Evolutionary conservation across 495 filamentous ascomycete genomes (phyloP).

Genomic region (Daldinia loculata): DNA sequence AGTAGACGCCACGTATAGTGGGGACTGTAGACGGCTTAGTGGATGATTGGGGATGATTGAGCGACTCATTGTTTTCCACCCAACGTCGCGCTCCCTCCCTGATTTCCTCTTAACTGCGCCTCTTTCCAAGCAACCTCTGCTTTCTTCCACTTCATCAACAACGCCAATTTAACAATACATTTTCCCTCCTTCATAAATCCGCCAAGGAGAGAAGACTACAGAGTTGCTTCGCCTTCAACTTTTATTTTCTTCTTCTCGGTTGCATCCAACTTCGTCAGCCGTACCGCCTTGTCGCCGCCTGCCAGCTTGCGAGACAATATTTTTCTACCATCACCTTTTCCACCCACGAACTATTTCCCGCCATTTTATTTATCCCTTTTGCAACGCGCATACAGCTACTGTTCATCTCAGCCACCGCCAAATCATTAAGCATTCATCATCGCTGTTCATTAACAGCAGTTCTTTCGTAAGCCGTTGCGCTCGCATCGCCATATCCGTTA

Average conservation of each 20-base stretch:
- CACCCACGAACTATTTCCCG: slow-evolving; percentile 4
- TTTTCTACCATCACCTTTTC: slow-evolving; percentile 14
- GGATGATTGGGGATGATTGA: slow-evolving; percentile 10
- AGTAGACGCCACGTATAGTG: slow-evolving; percentile 20
- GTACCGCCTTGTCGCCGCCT: slow-evolving; percentile 29
- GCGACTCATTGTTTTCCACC: slow-evolving; percentile 36
- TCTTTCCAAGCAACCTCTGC: slow-evolving; percentile 33
- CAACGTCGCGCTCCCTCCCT: slow-evolving; percentile 41
- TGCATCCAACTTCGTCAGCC: slow-evolving; percentile 58
- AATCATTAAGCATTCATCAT: slow-evolving; percentile 6
- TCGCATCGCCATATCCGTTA: slow-evolving; percentile 21
- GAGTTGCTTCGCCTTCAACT: slow-evolving; percentile 7
- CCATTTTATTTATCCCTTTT: background rate
- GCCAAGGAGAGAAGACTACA: slow-evolving; percentile 13
- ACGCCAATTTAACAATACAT: slow-evolving; percentile 21
- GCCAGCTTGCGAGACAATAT: slow-evolving; percentile 19
- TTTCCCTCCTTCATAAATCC: slow-evolving; percentile 27
- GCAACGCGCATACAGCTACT: slow-evolving; percentile 6
- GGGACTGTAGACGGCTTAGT: background rate
- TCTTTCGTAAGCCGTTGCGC: slow-evolving; percentile 8
- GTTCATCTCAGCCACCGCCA: slow-evolving; percentile 1
- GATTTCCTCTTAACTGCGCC: slow-evolving; percentile 33
- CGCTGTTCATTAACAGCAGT: slow-evolving; percentile 11
- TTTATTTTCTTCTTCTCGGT: slow-evolving; percentile 41
- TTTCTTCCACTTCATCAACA: slow-evolving; percentile 32